phyloP scores from a whole-genome alignment of 805 yeast genomes.

The Kazachstania kunashirensis region DNA sequence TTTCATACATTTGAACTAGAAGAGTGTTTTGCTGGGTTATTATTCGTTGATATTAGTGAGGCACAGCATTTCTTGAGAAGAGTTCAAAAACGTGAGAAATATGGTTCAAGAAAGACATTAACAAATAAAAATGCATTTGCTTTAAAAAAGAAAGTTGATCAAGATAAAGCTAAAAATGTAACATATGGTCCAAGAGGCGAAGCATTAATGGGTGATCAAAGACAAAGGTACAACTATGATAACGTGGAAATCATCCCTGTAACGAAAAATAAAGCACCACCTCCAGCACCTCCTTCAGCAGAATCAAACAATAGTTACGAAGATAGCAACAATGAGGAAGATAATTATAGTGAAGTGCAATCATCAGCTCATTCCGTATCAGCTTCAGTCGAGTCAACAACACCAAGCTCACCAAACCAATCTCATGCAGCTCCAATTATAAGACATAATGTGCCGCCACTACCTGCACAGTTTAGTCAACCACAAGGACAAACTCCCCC shows the following conservation, averaged over 20 bases:
- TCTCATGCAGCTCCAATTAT: slow-evolving; percentile 5
- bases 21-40: slow-evolving; percentile 74
- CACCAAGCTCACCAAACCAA: slow-evolving; percentile 11
- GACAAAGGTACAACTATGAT: slow-evolving; percentile 24
- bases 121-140: slow-evolving; percentile 85
- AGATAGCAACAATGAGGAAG: slow-evolving; percentile 5
- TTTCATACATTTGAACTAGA: slow-evolving; percentile 93
- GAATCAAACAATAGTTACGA: slow-evolving; percentile 11
- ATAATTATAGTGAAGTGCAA: slow-evolving; percentile 5
- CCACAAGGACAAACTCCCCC: slow-evolving; percentile 8
- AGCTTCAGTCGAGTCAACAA: slow-evolving; percentile 15
- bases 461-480: slow-evolving; percentile 12
- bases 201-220: slow-evolving; percentile 23
- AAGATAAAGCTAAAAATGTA: slow-evolving; percentile 53
- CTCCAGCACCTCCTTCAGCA: slow-evolving; percentile 35
- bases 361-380: slow-evolving; percentile 12
- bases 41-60: slow-evolving; percentile 82
- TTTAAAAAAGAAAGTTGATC: slow-evolving; percentile 50
- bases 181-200: slow-evolving; percentile 46
- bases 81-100: slow-evolving; percentile 63
- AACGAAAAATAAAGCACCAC: slow-evolving; percentile 32
- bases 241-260: slow-evolving; percentile 27
- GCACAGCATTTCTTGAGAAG: slow-evolving; percentile 79
- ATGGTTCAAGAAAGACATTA: slow-evolving; percentile 78
- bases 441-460: slow-evolving; percentile 20